Conservation (phyloP, 306 rosid species). For the Sechiopsis laciniata region DNA sequence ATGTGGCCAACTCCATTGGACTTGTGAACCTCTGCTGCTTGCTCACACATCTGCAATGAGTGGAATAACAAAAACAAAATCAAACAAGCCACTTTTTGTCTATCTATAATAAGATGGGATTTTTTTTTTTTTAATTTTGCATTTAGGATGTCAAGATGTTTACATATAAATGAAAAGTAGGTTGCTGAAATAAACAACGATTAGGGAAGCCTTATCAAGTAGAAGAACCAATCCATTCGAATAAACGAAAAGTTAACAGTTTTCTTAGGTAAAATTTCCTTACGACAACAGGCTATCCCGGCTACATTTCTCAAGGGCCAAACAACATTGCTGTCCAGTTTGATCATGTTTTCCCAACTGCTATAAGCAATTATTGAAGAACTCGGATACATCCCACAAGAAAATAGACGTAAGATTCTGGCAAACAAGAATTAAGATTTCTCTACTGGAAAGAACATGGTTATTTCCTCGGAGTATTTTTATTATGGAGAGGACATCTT, state of each 20-base stretch:
- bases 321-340: not conserved
- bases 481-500: not conserved
- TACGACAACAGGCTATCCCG: not conserved
- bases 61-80: not conserved
- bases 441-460: not conserved
- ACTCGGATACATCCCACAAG: not conserved
- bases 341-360: conserved; percentile 2
- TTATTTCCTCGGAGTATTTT: not conserved
- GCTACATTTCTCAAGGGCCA: not conserved
- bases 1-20: conserved; percentile 64
- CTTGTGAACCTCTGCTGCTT: conserved; percentile 91
- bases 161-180: not conserved
- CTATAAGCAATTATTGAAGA: conserved; percentile 9
- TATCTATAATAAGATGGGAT: not conserved
- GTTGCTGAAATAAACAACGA: not conserved
- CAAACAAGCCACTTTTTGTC: not conserved
- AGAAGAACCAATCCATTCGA: conserved; percentile 4
- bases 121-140: not conserved
- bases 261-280: not conserved
- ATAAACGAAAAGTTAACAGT: not conserved
- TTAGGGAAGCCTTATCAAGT: not conserved
- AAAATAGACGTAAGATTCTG: not conserved
- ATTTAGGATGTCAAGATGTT: not conserved
- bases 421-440: not conserved
- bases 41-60: conserved; percentile 81